Percentiles rank a stretch among this genome's conserved stretches.
phyloP scores from a whole-genome alignment of 306 rosid genomes.

The Boehmeria nivea region DNA sequence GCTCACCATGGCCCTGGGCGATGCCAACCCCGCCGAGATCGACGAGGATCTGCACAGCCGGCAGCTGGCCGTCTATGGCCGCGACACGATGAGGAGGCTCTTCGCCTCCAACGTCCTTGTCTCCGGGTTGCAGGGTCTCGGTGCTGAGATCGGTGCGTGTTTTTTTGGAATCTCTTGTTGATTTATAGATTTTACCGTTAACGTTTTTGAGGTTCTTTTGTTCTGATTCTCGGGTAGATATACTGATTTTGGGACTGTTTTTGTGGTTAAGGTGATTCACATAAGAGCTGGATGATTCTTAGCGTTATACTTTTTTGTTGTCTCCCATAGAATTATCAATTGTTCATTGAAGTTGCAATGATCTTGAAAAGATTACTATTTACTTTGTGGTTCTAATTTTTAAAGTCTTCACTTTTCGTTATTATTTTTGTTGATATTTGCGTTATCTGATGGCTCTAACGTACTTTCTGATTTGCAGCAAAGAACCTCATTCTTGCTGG shows the following conservation, averaged over 20 bases:
- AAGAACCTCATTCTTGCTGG: slow-evolving; percentile 94
- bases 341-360: no score
- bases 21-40: slow-evolving; percentile 45
- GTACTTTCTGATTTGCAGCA: slow-evolving; percentile 49
- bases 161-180: not conserved
- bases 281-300: no score
- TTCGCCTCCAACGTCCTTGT: slow-evolving; percentile 72
- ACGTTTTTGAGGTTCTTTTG: not conserved
- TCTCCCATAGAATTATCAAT: not conserved
- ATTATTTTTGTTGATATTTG: not conserved
- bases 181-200: not conserved
- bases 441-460: not conserved
- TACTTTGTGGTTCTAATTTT: not conserved
- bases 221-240: not conserved
- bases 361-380: no score
- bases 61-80: slow-evolving; percentile 92
- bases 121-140: slow-evolving; percentile 92
- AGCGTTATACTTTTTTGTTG: no score
- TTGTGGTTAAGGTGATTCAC: no score
- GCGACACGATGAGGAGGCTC: slow-evolving; percentile 88
- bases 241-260: not conserved
- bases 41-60: slow-evolving; percentile 99
- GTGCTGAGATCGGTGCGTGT: slow-evolving; percentile 81
- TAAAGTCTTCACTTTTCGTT: not conserved
- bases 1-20: slow-evolving; percentile 58